Conservation (phyloP, 768 basidiomycete genomes). For the Serpula lacrymans region DNA sequence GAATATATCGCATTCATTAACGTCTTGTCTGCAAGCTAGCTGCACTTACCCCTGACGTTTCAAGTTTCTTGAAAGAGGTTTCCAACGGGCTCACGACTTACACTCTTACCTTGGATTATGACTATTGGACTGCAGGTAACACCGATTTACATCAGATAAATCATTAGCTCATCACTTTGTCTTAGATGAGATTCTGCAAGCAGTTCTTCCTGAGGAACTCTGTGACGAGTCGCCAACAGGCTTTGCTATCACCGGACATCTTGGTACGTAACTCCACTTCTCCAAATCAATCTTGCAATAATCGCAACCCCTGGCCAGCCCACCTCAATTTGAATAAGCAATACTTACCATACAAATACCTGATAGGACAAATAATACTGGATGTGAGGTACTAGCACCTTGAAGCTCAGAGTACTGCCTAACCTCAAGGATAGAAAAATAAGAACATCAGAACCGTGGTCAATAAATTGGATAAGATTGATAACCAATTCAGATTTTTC, state of each 20-base stretch:
- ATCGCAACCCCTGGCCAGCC: constrained; percentile 42
- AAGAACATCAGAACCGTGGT: constrained; percentile 80
- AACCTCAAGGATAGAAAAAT: constrained; percentile 68
- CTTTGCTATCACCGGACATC: constrained; percentile 87
- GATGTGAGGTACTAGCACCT: constrained; percentile 55
- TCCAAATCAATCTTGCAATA: background rate
- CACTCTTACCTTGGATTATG: constrained; percentile 67
- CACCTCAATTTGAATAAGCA: constrained; percentile 90
- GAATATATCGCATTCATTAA: constrained; percentile 6
- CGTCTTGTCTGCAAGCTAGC: constrained; percentile 51
- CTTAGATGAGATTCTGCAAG: constrained; percentile 81
- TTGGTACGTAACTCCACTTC: constrained; percentile 52
- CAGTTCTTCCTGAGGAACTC: constrained; percentile 77
- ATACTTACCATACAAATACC: constrained; percentile 85
- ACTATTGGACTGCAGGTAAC: constrained; percentile 85
- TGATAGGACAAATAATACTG: constrained; percentile 89
- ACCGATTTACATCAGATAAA: too few species aligned
- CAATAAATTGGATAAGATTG: constrained; percentile 88
- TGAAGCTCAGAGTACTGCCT: constrained; percentile 1
- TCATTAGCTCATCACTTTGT: too few species aligned
- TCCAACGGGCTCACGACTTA: constrained; percentile 55
- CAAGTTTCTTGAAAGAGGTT: constrained; percentile 53
- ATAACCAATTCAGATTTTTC: constrained; percentile 87
- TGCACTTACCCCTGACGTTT: constrained; percentile 56
- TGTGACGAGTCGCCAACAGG: constrained; percentile 79